Percentiles rank a stretch among this genome's conserved stretches.
These are phyloP conservation scores for Hirschfeldia incana DNA, from an alignment of 345 rosid species.

Conservation along the genomic window DNA sequence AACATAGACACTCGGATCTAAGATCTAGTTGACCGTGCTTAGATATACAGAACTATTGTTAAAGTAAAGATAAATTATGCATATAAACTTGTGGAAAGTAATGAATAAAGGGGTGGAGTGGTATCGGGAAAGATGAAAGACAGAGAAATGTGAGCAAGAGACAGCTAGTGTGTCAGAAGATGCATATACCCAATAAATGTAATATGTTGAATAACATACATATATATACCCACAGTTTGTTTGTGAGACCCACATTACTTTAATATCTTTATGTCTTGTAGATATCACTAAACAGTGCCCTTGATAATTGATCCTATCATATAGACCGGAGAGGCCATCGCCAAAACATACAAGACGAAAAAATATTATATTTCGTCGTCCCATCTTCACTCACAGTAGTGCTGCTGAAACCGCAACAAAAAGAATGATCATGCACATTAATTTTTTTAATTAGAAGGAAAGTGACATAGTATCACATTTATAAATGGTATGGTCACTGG, in stretches of 20 bases:
- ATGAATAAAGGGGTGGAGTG: slow-evolving; percentile 13
- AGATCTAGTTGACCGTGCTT: not conserved
- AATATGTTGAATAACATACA: not conserved
- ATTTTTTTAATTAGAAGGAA: not conserved
- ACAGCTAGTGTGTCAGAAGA: slow-evolving; percentile 45
- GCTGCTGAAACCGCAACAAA: not conserved
- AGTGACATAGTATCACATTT: not conserved
- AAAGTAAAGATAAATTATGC: not conserved
- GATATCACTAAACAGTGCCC: slow-evolving; percentile 15
- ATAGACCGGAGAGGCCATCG: too few relatives aligned
- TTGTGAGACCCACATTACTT: slow-evolving; percentile 11
- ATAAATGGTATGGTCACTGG: not conserved
- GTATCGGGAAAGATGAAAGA: slow-evolving; percentile 42
- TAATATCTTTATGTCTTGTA: slow-evolving; percentile 23
- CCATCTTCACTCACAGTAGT: not conserved
- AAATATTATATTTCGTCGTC: too few relatives aligned
- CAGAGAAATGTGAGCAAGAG: slow-evolving; percentile 36
- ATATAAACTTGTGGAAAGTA: not conserved
- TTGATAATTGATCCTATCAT: not conserved
- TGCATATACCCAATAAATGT: slow-evolving; percentile 31
- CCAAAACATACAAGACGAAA: not conserved
- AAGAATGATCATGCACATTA: slow-evolving; percentile 2
- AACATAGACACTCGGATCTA: slow-evolving; percentile 8
- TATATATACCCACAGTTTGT: not conserved
- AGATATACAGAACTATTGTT: not conserved